These are phyloP conservation scores for Cladosporium sp. DNA, from an alignment of 2,329 filamentous ascomycete genomes.

Conservation along the genomic window DNA sequence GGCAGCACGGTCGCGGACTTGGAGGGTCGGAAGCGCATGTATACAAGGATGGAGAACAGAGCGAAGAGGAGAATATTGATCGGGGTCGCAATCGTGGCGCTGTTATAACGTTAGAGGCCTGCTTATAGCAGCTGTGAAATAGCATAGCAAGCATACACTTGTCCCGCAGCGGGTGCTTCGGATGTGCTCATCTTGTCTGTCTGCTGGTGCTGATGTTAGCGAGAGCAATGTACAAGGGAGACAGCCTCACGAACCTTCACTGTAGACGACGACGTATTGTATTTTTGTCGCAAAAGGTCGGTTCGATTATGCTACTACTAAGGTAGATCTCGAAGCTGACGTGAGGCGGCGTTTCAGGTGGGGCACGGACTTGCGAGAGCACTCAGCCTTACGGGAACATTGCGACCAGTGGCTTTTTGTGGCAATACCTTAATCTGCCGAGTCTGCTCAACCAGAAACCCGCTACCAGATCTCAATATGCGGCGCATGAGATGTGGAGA, in stretches of 20 bases:
- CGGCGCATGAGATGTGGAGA: too few species aligned
- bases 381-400: not conserved
- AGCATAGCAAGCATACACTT: slow-evolving; percentile 36
- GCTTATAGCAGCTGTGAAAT: not conserved
- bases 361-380: not conserved
- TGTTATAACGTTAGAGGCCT: slow-evolving; percentile 23
- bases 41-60: slow-evolving; percentile 54
- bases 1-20: slow-evolving; percentile 45
- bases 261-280: not conserved
- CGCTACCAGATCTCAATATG: too few species aligned
- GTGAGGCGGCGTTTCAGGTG: not conserved
- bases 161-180: slow-evolving; percentile 32
- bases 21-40: slow-evolving; percentile 56
- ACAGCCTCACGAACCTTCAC: not conserved
- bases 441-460: too few species aligned
- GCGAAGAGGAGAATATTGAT: slow-evolving; percentile 60
- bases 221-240: too few species aligned
- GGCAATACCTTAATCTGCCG: too few species aligned
- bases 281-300: not conserved
- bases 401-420: too few species aligned
- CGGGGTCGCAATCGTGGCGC: slow-evolving; percentile 53
- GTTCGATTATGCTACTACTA: not conserved
- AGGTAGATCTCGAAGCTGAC: slow-evolving; percentile 8
- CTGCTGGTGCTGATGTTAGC: not conserved
- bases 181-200: slow-evolving; percentile 17